Evolutionary conservation across 352 stramenopile genomes (phyloP), one percentile per base, ranked within the genome.

Genomic region (Aphanomyces cochlioides): DNA sequence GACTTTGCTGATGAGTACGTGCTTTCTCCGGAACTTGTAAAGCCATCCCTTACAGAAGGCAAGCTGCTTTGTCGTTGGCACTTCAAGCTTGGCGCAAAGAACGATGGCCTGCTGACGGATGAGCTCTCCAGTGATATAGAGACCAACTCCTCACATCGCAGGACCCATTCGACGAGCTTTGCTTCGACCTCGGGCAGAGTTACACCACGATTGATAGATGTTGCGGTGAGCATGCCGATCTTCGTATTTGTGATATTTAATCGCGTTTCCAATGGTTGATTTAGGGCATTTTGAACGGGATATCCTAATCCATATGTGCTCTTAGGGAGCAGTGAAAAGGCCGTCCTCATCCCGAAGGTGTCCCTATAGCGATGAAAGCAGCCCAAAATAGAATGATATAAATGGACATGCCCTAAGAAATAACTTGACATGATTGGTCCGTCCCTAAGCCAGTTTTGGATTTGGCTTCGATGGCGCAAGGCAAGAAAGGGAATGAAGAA

Each of bases 1-100:
- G 19, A 47, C 21, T 37, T 70, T 69, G 19, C 57, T 59, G 3
- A 6, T 66, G 5, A 75, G 63, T n/a, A 64, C 69, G 53, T 75
- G 58, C 0, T 61, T 59, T 13, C 7, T 48, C 41, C 72, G 50
- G 40, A 75, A 68, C 19, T 69, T 57, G 40, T 63, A 65, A 19
- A 75, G 38, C 70, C 59, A 73, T 4, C 66, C 72, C 2, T 65
- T 70, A 6, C 48, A 58, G 17, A 58, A 58, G 12, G 50, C 12
- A 7, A 58, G 7, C 7, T 15, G 12, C 5, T 7, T 8, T 5
- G 6, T 36, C 12, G 50, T 7, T 7, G 50, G 50, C 6, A 58
- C 12, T 15, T 21, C 50, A n/a, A 58, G 50, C 17, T 58, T 21
- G 7, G 8, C 5, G 50, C 50, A 36, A 21, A 19, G 12, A 5